Evolutionary conservation across 2,329 filamentous ascomycete genomes (phyloP), one percentile per base, ranked within the genome.

Genomic region (Pseudogymnoascus sp.): DNA sequence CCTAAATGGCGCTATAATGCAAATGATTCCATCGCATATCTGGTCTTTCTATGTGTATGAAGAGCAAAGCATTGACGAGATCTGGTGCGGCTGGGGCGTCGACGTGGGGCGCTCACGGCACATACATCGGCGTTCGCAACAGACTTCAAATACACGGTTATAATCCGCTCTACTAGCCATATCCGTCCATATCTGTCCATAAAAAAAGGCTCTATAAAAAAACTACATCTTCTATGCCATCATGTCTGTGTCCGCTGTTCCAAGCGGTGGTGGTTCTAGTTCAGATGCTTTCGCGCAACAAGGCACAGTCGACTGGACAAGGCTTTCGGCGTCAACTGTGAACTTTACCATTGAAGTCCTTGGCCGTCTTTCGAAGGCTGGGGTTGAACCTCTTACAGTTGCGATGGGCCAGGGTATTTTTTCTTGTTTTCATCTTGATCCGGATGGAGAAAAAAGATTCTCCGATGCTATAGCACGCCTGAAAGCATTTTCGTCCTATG

Each of bases 301-400:
- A 62, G 67, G 67, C 15, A 59, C 58, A 17, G 58, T 69, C 3
- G 67, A 69, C 25, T 68, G 67, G 66, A 62, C n/a, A n/a, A n/a
- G n/a, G n/a, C n/a, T n/a, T n/a, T n/a, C n/a, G n/a, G n/a, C n/a
- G n/a, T n/a, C n/a, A n/a, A n/a, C n/a, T n/a, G n/a, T 68, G 4
- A 61, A 38, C 6, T 66, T 63, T 13, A 62, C 58, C 4, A 59
- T 68, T 7, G 65, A 60, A 29, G 44, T 66, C 13, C 59, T 69
- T 9, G 55, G 63, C 0, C 61, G 67, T 9, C 36, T 66, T 5
- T 64, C 67, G 15, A 63, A 48, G 42, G 66, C 67, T 9, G 63
- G 61, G 5, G 62, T 68, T 35, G 67, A 67, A 12, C 58, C 59
- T 7, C 31, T 64, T 41, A 68, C 67, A 9, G 39, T 64, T 15